Evolutionary conservation across 169 alveolate genomes (phyloP).

Genomic region (Cryptosporidium sp.): DNA sequence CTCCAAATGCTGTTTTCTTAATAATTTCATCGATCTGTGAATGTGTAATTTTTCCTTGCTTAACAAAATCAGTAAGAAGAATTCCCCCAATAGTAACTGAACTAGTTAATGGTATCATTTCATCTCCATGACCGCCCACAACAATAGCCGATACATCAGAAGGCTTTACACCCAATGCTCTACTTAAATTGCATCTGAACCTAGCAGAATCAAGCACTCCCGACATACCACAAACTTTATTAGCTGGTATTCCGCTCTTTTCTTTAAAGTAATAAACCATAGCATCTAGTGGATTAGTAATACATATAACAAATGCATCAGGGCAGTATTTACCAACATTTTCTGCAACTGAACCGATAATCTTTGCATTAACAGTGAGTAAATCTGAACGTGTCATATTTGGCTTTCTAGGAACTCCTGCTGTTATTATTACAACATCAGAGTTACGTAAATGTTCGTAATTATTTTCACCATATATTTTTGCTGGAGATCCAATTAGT

Average conservation of each 20-base stretch:
- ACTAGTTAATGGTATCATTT: conserved; percentile 86
- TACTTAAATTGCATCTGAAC: conserved; percentile 82
- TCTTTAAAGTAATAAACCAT: conserved; percentile 84
- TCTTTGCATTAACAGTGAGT: conserved; percentile 83
- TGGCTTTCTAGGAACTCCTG: conserved; percentile 88
- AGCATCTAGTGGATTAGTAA: conserved; percentile 89
- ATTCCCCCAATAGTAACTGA: conserved; percentile 84
- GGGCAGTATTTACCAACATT: conserved; percentile 85
- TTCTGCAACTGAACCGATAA: conserved; percentile 86
- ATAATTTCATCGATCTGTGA: conserved; percentile 79
- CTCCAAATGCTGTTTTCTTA: conserved; percentile 81
- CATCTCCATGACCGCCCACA: conserved; percentile 91
- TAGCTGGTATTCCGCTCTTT: conserved; percentile 85
- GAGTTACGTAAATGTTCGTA: conserved; percentile 82
- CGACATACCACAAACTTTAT: conserved; percentile 88
- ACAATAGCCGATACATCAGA: conserved; percentile 83
- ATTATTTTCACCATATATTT: conserved; percentile 81
- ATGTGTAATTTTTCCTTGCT: conserved; percentile 76
- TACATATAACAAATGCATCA: conserved; percentile 86
- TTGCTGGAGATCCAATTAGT: conserved; percentile 79
- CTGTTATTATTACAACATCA: conserved; percentile 87
- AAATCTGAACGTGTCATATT: conserved; percentile 88
- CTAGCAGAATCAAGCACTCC: conserved; percentile 88
- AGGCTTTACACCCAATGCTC: conserved; percentile 83
- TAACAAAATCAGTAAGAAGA: conserved; percentile 79